Base-by-base conservation (phyloP, 1,284 basidiomycete genomes). In the Vanrija sp. region DNA sequence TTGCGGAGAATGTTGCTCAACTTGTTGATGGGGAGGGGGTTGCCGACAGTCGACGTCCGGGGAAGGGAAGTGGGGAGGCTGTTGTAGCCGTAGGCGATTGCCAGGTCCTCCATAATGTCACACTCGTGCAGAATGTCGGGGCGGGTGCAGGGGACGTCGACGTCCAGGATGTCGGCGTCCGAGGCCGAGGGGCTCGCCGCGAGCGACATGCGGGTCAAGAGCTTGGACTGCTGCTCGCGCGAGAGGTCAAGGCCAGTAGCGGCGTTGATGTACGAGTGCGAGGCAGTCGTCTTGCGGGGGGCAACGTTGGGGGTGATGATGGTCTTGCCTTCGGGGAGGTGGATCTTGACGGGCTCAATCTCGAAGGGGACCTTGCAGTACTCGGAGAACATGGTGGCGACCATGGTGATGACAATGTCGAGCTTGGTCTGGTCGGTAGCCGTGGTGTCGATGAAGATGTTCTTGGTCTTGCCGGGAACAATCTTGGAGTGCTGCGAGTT, bases 401-500 rank as follows among this genome's bases (percentile, higher is more conserved):
- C 84, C 62, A 97, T 92, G 76, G 95, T 96, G 52, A 93, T 85
- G 51, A 98, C 96, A 62, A 97, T 93, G 66, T 86, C 86, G 29
- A 98, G 83, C 78, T 98, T 98, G 46, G 95, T 98, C 75, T 92
- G 85, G 74, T 99, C 96, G n/a, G 91, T 95, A 7, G 93, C 95
- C 6, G 96, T 98, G 46, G 92, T 85, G 76, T 99, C 96, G 65
- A 99, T 90, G 78, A 98, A 97, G 72, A 98, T 82, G 77, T 98
- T 97, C 57, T 83, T 85, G 14, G 96, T 98, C 73, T 93, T 86
- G 61, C 97, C 81, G 4, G 71, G 56, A 0, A 91, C 91, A 69
- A 99, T 98, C 81, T 98, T 98, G 73, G 91, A 96, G 78, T 92
- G 89, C 62, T 96, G 86, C 6, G 92, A 95, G 79, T 97, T 97